A percentile compares a stretch with the other conserved stretches of the same genome.
Conservation (phyloP, 345 rosid species). For the Populus alba region DNA sequence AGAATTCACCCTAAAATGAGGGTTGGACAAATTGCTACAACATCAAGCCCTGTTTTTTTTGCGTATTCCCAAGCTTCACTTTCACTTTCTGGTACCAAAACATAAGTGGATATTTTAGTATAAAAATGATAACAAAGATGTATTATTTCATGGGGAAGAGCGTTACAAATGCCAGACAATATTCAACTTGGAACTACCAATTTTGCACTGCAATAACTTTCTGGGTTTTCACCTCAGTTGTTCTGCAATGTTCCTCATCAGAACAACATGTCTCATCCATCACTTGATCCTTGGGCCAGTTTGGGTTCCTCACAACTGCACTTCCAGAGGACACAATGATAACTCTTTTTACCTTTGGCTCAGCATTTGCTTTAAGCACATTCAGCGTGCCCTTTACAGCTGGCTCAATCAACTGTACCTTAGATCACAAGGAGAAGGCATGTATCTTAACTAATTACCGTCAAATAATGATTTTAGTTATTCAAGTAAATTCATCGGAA, state of each 20-base stretch:
- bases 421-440: not conserved
- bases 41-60: constrained; percentile 47
- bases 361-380: constrained; percentile 57
- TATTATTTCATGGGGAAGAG: not conserved
- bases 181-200: not conserved
- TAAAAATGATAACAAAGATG: not conserved
- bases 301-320: constrained; percentile 50
- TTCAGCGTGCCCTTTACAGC: constrained; percentile 68
- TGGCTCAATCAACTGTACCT: constrained; percentile 62
- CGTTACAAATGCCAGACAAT: not conserved
- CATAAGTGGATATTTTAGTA: no score
- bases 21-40: constrained; percentile 56
- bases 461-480: no score
- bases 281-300: constrained; percentile 46
- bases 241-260: constrained; percentile 46
- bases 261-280: constrained; percentile 67
- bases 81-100: constrained; percentile 53
- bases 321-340: constrained; percentile 56
- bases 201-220: not conserved
- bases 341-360: constrained; percentile 55
- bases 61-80: constrained; percentile 62
- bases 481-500: not conserved
- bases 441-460: not conserved
- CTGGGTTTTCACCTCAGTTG: constrained; percentile 35
- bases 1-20: constrained; percentile 55